These are phyloP conservation scores for Aspergillus sp. DNA, from an alignment of 2,329 filamentous ascomycete species.

Conservation along the genomic window DNA sequence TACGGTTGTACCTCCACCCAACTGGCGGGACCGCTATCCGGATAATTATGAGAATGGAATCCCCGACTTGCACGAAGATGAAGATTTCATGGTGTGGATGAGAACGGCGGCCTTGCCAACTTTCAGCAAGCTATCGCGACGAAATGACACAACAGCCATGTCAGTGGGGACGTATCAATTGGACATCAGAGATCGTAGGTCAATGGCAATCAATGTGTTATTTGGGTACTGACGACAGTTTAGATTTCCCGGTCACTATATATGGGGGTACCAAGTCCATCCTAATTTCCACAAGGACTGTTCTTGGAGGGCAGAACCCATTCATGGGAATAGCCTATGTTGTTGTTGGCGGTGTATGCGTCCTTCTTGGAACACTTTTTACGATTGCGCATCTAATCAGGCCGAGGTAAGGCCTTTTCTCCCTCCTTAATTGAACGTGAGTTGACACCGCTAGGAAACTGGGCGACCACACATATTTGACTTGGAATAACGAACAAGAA, in stretches of 20 bases:
- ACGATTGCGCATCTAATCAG: constrained; percentile 87
- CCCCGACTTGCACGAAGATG: constrained; percentile 71
- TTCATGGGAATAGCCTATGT: constrained; percentile 97
- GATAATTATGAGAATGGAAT: constrained; percentile 67
- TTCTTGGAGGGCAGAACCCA: constrained; percentile 92
- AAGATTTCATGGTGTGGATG: constrained; percentile 98
- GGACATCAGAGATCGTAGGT: constrained; percentile 75
- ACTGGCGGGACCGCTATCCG: constrained; percentile 74
- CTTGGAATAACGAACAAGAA: constrained; percentile 79
- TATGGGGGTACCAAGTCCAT: constrained; percentile 90
- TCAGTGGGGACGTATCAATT: constrained; percentile 70
- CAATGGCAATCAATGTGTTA: not conserved
- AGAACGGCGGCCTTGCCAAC: constrained; percentile 88
- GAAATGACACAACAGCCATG: constrained; percentile 74
- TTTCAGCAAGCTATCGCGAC: constrained; percentile 88
- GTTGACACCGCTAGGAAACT: constrained; percentile 67
- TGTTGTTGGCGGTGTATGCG: constrained; percentile 88
- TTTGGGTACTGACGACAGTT: constrained; percentile 16
- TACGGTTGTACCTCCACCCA: constrained; percentile 77
- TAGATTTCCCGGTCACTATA: constrained; percentile 75
- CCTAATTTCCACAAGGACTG: constrained; percentile 81
- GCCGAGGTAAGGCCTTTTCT: constrained; percentile 65
- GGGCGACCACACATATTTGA: constrained; percentile 94
- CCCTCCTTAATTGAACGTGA: not conserved
- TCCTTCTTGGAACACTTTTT: constrained; percentile 83